phyloP scores from a whole-genome alignment of 2,329 filamentous ascomycete genomes.

The Cercospora sesami region DNA sequence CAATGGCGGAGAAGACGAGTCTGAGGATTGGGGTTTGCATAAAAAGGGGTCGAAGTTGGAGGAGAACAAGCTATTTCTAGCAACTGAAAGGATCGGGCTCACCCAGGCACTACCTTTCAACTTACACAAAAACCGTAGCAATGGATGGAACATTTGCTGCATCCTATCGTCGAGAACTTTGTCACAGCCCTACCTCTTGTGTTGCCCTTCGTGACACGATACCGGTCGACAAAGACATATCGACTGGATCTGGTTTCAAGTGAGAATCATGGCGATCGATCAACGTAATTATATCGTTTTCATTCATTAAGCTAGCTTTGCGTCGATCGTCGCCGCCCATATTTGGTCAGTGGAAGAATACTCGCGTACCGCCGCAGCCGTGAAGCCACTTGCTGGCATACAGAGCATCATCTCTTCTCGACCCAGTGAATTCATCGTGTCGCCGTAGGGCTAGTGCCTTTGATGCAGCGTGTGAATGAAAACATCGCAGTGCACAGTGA shows the following conservation, averaged over 20 bases:
- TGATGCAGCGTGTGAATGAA: not conserved
- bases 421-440: not conserved
- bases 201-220: too few species aligned
- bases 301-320: not conserved
- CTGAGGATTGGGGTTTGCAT: too few species aligned
- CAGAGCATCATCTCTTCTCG: not conserved
- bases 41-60: not conserved
- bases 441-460: not conserved
- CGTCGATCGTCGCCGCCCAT: not conserved
- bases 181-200: too few species aligned
- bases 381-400: not conserved
- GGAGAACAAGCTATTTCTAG: too few species aligned
- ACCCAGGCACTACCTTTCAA: too few species aligned
- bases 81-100: too few species aligned
- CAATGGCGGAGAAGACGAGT: too few species aligned
- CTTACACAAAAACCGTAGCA: too few species aligned
- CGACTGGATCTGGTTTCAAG: not conserved
- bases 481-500: not conserved
- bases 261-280: not conserved
- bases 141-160: too few species aligned
- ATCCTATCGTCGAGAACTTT: too few species aligned
- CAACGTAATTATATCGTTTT: not conserved
- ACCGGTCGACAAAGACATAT: too few species aligned
- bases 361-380: not conserved
- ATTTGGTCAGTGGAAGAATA: not conserved